These are phyloP conservation scores for Amauroascus niger DNA, from an alignment of 2,329 filamentous ascomycete genomes.

Conservation along the genomic window DNA sequence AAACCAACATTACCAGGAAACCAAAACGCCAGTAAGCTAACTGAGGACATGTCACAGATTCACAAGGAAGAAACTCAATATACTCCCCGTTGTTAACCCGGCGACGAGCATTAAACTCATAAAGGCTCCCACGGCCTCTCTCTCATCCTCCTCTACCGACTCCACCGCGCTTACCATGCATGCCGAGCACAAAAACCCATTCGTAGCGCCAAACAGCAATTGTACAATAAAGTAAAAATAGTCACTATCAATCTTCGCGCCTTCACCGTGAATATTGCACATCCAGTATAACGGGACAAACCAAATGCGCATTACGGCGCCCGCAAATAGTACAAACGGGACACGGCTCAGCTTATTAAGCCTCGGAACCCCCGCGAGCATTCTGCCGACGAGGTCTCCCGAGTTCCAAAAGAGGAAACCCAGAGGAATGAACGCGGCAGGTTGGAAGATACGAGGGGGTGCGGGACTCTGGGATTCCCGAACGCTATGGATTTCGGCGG, in stretches of 20 bases:
- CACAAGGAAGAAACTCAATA: constrained; percentile 69
- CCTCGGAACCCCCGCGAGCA: constrained; percentile 52
- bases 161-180: constrained; percentile 86
- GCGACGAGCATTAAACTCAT: constrained; percentile 87
- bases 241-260: constrained; percentile 67
- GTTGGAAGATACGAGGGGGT: constrained; percentile 51
- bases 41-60: neutral
- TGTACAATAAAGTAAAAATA: constrained; percentile 82
- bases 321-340: constrained; percentile 57
- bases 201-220: constrained; percentile 70
- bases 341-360: constrained; percentile 48
- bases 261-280: constrained; percentile 74
- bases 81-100: constrained; percentile 73
- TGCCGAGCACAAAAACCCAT: constrained; percentile 75
- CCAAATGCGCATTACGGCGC: constrained; percentile 54
- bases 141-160: constrained; percentile 72
- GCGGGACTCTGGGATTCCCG: constrained; percentile 35
- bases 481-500: constrained; percentile 53
- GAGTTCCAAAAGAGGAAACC: constrained; percentile 90
- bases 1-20: neutral
- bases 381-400: constrained; percentile 70
- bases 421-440: constrained; percentile 75
- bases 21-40: neutral
- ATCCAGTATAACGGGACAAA: constrained; percentile 81
- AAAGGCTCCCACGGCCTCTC: constrained; percentile 82